phyloP scores from a whole-genome alignment of 129 eudicot species.

The Mikania micrantha region DNA sequence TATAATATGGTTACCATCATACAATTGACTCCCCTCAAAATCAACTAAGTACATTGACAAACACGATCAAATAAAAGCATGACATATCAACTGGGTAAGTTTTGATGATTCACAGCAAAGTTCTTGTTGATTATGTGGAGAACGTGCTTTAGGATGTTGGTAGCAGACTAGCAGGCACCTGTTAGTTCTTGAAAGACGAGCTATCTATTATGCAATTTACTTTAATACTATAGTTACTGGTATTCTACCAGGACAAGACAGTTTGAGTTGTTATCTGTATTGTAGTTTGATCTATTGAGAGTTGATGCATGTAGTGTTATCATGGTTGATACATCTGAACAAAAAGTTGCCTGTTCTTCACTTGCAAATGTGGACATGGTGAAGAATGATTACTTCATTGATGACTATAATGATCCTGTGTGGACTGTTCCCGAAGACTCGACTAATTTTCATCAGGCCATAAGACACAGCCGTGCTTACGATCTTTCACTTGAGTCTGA shows the following conservation, averaged over 20 bases:
- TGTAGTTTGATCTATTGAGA: conserved; percentile 6
- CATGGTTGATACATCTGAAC: conserved; percentile 41
- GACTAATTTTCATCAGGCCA: conserved; percentile 6
- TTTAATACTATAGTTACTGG: neutral
- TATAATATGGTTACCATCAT: no score
- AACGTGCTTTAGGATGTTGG: neutral
- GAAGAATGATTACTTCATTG: conserved; percentile 39
- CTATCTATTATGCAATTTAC: neutral
- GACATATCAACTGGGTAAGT: neutral
- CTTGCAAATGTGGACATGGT: conserved; percentile 37
- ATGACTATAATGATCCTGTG: conserved; percentile 44
- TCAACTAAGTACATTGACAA: no score
- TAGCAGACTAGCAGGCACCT: neutral
- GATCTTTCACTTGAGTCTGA: conserved; percentile 38
- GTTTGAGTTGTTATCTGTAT: neutral
- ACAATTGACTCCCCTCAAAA: no score
- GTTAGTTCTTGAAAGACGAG: neutral
- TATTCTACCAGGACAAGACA: neutral
- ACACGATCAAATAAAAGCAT: neutral
- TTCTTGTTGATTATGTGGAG: neutral
- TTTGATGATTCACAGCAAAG: neutral
- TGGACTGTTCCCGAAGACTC: conserved; percentile 44
- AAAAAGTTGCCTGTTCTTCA: conserved; percentile 45
- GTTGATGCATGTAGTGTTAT: conserved; percentile 6
- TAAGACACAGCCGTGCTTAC: conserved; percentile 18